Evolutionary conservation across 2,329 filamentous ascomycete species (phyloP), one percentile per base, ranked within the genome.

Genomic region (Mycosphaerella sp.): DNA sequence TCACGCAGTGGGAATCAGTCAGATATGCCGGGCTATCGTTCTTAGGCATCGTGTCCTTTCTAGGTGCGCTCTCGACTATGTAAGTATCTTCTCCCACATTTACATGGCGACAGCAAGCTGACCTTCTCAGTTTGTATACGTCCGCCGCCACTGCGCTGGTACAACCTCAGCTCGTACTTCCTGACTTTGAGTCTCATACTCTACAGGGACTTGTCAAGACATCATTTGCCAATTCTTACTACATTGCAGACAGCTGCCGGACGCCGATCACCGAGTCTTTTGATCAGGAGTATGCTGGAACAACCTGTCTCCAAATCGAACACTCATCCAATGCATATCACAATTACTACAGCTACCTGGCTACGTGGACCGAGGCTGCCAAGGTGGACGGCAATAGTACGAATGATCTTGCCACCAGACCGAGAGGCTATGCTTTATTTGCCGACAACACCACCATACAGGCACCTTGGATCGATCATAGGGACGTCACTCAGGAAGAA

Each of bases 101-200:
- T 14, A 9, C 5, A 6, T 13, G 0, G 1, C 18, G 5, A 9
- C 44, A 40, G 10, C 18, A 7, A 2, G 17, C 25, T 44, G 6
- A 43, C 21, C 2, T 30, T 32, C 6, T 6, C 10, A 52, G 49
- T 14, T 75, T 91, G 5, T 93, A 90, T 64, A 88, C 85, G 0
- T 86, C 86, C 2, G 87, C 87, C 0, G 85, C 85, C 0, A 84
- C 88, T 56, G 82, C 86, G 7, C 72, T 91, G 67, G 85, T 91
- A 0, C 77, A 85, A 2, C 87, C 87, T 0, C 85, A 86, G 60
- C 73, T 91, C 6, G 81, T 77, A 47, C 78, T 77, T 54, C 79
- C 81, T 0, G 64, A 66, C 1, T 78, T 77, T 71, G 68, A 82
- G 37, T 52, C 66, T 1, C 72, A 62, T 49, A 59, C 72, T 0